Base-by-base conservation (phyloP, 108 stramenopile genomes). In the Schizochytrium sp. region DNA sequence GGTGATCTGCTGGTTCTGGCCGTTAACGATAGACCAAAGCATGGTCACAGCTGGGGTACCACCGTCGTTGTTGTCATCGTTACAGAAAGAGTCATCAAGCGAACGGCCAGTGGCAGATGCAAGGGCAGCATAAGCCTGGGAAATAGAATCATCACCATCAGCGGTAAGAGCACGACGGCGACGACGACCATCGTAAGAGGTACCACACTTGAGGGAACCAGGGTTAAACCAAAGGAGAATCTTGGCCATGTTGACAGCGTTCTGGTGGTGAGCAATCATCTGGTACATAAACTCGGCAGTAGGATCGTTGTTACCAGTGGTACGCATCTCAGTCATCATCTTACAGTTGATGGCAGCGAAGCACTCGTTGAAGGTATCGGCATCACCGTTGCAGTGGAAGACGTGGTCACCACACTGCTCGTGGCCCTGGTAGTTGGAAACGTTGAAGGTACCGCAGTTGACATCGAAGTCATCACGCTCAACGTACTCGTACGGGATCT, bases 231-330 rank as follows among this genome's bases (percentile, higher is more conserved):
- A 93, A 10, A 96, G 88, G 45, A 97, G 89, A 8, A 94, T 72
- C 91, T 96, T 97, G 15, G 96, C 96, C 97, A 97, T 97, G 90
- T 97, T 97, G 28, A 96, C 94, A 45, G 96, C 97, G 87, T 97
- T 97, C 88, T 96, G 93, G 88, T 97, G 96, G 89, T 97, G 97
- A 44, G 97, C 96, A 73, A 97, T 97, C 96, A 97, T 97, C 92
- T 97, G 96, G 92, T 95, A 95, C 64, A 95, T 92, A 56, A 91
- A 92, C 12, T 89, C 64, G 1, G 83, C 91, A 44, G 89, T 88
- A 47, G 89, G 60, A 87, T 90, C 89, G 17, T 41, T 0, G n/a
- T 47, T 50, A 72, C 76, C 55, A 58, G 90, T 88, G 28, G 89
- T 50, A 0, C 91, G 89, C 92, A 92, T 92, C 61, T 92, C 91